Percentiles rank a stretch among this genome's conserved stretches.
phyloP scores from a whole-genome alignment of 441 rosid genomes.

The Bocquillonia castaneifolia region DNA sequence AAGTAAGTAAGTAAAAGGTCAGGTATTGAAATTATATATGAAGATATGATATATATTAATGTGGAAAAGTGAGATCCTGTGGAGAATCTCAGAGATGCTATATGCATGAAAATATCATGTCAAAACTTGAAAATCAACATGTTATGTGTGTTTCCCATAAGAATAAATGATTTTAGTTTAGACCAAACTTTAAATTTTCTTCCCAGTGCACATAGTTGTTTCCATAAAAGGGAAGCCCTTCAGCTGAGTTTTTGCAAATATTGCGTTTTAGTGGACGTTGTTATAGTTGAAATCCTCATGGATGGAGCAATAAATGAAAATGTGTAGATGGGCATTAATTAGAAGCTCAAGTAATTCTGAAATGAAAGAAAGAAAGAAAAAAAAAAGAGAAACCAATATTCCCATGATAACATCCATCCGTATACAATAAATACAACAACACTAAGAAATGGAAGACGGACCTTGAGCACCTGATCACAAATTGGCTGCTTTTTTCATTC shows the following conservation, averaged over 20 bases:
- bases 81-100: neutral
- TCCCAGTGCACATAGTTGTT: neutral
- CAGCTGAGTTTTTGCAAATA: constrained; percentile 3
- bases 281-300: constrained; percentile 8
- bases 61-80: neutral
- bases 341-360: neutral
- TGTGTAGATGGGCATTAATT: neutral
- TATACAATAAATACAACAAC: too few relatives aligned
- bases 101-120: constrained; percentile 2
- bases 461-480: neutral
- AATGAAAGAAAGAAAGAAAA: neutral
- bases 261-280: constrained; percentile 3
- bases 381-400: neutral
- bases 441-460: neutral
- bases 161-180: neutral
- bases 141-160: neutral
- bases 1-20: too few relatives aligned
- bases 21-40: neutral
- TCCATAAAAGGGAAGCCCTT: neutral
- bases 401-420: constrained; percentile 1
- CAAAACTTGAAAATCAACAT: neutral
- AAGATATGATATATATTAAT: too few relatives aligned
- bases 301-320: constrained; percentile 4
- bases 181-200: neutral
- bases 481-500: neutral